Conservation (phyloP, 2,329 filamentous ascomycete species). For the Lasiodiplodia citricola region DNA sequence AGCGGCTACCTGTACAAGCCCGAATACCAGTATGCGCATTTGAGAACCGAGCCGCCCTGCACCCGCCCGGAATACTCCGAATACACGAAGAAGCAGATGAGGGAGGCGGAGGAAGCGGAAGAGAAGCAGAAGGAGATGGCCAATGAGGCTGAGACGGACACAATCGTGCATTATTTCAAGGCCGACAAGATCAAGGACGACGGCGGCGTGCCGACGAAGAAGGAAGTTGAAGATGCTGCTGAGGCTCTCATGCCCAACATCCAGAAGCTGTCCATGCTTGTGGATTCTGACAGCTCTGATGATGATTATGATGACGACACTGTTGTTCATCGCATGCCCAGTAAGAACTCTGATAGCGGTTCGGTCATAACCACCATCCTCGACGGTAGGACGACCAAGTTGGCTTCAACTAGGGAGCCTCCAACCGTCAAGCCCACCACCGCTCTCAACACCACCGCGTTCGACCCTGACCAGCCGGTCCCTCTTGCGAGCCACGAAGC, state of each 20-base stretch:
- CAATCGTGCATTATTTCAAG: not conserved
- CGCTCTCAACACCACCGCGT: not conserved
- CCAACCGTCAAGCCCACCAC: not conserved
- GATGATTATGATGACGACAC: not conserved
- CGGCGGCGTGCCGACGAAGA: not conserved
- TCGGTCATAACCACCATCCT: not conserved
- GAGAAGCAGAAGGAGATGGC: not conserved
- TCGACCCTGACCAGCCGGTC: not conserved
- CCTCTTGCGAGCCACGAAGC: not conserved
- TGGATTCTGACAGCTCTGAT: not conserved
- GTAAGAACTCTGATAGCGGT: not conserved
- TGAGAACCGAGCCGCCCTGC: slow-evolving; percentile 12
- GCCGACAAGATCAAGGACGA: not conserved
- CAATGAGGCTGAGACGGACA: not conserved
- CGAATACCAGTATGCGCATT: not conserved
- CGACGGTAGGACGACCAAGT: not conserved
- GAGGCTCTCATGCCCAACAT: slow-evolving; percentile 3
- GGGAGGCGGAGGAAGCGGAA: not conserved
- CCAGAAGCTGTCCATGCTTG: not conserved
- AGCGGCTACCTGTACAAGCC: slow-evolving; percentile 19
- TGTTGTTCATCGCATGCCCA: not conserved
- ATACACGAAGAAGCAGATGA: slow-evolving; percentile 5
- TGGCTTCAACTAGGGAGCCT: not conserved
- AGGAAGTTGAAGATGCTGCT: not conserved
- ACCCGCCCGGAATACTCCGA: not conserved